A percentile compares a stretch with the other conserved stretches of the same genome.
Conservation (phyloP, 192 early-diverging fungal species). For the Umbelopsis ramanniana region DNA sequence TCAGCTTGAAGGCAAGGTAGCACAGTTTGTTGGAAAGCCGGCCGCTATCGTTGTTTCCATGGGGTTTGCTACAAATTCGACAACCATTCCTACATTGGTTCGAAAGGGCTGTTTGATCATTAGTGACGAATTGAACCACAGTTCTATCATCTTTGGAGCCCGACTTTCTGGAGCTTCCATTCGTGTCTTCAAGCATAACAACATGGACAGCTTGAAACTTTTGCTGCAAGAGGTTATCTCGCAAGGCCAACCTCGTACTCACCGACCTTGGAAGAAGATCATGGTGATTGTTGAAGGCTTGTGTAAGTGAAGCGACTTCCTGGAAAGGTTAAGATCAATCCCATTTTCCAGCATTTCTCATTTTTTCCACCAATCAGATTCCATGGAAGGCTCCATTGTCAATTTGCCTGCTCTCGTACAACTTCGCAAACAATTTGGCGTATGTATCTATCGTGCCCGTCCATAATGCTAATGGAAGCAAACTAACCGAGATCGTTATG, state of each 20-base stretch:
- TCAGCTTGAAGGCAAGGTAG: conserved; percentile 84
- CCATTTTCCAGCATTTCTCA: not conserved
- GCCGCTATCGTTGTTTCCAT: conserved; percentile 88
- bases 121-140: conserved; percentile 95
- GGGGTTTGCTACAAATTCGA: conserved; percentile 98
- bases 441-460: conserved; percentile 30
- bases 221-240: conserved; percentile 87
- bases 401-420: conserved; percentile 87
- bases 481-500: not conserved
- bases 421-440: conserved; percentile 89
- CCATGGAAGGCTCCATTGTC: conserved; percentile 96
- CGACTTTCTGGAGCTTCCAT: conserved; percentile 89
- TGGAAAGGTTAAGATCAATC: not conserved
- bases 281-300: conserved; percentile 94
- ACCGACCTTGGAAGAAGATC: conserved; percentile 99
- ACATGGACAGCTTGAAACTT: conserved; percentile 75
- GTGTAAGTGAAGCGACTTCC: conserved; percentile 36
- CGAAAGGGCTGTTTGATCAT: conserved; percentile 88
- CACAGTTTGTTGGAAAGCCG: conserved; percentile 89
- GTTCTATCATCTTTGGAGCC: conserved; percentile 92
- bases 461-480: conserved; percentile 26
- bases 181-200: conserved; percentile 95
- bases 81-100: conserved; percentile 89
- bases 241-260: conserved; percentile 96
- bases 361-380: conserved; percentile 33